Percentiles rank a stretch among this genome's conserved stretches.
Conservation (phyloP, 257 asterid genomes). For the Phtheirospermum japonicum region DNA sequence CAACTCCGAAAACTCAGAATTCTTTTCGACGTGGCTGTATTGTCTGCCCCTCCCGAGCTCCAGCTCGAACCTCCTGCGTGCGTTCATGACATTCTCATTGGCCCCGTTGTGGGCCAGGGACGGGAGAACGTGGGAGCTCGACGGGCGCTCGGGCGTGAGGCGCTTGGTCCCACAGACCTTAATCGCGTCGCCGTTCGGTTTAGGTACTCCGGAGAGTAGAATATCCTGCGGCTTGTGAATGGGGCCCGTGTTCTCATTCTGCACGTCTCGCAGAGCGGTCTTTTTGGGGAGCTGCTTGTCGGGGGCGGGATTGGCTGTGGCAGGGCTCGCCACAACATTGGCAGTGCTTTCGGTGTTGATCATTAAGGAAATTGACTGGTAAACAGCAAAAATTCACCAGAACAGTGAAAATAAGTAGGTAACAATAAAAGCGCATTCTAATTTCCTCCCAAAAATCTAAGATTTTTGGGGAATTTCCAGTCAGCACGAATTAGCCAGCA, state of each 20-base stretch:
- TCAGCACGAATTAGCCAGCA: constrained; percentile 8
- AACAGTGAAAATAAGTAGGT: neutral
- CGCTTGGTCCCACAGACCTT: constrained; percentile 77
- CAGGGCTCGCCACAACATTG: constrained; percentile 38
- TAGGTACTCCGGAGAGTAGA: constrained; percentile 44
- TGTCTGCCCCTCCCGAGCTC: constrained; percentile 80
- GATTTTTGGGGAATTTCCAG: neutral
- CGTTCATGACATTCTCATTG: constrained; percentile 78
- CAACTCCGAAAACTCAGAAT: constrained; percentile 41
- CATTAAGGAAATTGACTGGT: constrained; percentile 44
- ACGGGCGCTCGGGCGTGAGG: constrained; percentile 76
- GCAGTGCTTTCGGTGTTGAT: constrained; percentile 46
- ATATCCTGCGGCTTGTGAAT: constrained; percentile 46
- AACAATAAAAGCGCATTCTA: neutral
- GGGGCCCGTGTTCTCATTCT: constrained; percentile 57
- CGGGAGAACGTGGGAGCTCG: constrained; percentile 48
- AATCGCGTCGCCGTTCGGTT: constrained; percentile 45
- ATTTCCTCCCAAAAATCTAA: constrained; percentile 14
- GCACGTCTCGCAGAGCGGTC: constrained; percentile 85
- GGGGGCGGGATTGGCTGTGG: constrained; percentile 31
- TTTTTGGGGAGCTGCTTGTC: constrained; percentile 65
- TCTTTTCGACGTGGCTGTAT: constrained; percentile 52
- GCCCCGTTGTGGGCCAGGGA: constrained; percentile 46
- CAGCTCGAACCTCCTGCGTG: constrained; percentile 80
- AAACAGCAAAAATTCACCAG: constrained; percentile 4